Evolutionary conservation across 495 filamentous ascomycete species (phyloP), one percentile per base, ranked within the genome.

Genomic region (Tuber magnatum): DNA sequence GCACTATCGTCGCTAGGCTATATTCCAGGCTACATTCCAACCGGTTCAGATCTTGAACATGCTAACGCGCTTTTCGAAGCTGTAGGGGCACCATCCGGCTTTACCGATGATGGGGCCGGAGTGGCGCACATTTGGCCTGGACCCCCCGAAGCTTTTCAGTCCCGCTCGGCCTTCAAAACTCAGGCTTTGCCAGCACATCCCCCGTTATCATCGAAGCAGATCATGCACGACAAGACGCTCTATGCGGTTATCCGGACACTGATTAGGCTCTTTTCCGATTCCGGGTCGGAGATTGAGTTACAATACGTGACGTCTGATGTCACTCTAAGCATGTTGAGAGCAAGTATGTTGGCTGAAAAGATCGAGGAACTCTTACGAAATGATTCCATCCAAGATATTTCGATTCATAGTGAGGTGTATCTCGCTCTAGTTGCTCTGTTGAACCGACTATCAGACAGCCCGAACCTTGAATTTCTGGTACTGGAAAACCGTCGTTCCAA

Each of bases 341-440:
- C 74, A 5, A 77, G 76, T 43, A 77, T 77, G 76, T 44, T 77
- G 35, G 74, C 72, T 4, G 76, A 77, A 43, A 77, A 77, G 56
- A 38, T 75, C 8, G 74, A 77, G 38, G 76, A 77, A 14, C 76
- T 77, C 65, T 75, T 77, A n/a, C 76, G 76, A 68, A 77, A 77
- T 42, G 76, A 77, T 77, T 77, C 76, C 3, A 35, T 77, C 35
- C 74, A 77, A n/a, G 76, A 77, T 68, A 77, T 77, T 42, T 77
- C 76, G 4, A 68, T 77, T 69, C 76, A 77, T 20, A 77, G 76
- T 20, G 74, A 77, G 74, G 72, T 77, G 41, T 77, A 77, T 69
- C 69, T 77, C 32, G 48, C 74, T 46, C 72, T 77, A 10, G 51
- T 77, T 56, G 51, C 38, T 20, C 42, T 77, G 32, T 75, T 77